Evolutionary conservation across 2,329 filamentous ascomycete species (phyloP).

Genomic region (Didymella lethalis): DNA sequence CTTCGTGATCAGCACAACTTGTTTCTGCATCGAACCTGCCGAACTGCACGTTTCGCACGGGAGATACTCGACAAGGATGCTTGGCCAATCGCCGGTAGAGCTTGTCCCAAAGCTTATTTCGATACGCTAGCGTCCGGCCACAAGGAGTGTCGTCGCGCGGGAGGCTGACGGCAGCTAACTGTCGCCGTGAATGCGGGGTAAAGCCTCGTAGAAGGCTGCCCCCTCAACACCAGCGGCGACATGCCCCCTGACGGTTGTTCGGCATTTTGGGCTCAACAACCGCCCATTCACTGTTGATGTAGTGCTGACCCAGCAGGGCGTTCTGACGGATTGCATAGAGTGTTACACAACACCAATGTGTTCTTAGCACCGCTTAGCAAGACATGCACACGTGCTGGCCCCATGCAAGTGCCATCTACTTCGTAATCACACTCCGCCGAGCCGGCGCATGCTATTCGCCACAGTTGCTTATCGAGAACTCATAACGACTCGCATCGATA

Average conservation of each 20-base stretch:
- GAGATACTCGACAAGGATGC: slow-evolving; percentile 36
- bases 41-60: slow-evolving; percentile 25
- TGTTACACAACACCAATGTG: background rate
- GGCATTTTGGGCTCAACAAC: background rate
- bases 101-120: slow-evolving; percentile 40
- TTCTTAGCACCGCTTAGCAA: slow-evolving; percentile 19
- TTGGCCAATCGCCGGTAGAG: slow-evolving; percentile 34
- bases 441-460: slow-evolving; percentile 17
- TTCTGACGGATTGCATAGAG: slow-evolving; percentile 1
- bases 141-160: slow-evolving; percentile 20
- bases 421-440: slow-evolving; percentile 14
- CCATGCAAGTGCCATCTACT: slow-evolving; percentile 21
- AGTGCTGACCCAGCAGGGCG: background rate
- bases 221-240: background rate
- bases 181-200: slow-evolving; percentile 36
- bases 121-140: slow-evolving; percentile 26
- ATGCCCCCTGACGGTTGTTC: background rate
- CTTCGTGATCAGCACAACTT: slow-evolving; percentile 20
- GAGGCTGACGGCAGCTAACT: slow-evolving; percentile 39
- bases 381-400: slow-evolving; percentile 12
- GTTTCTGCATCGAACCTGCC: slow-evolving; percentile 18
- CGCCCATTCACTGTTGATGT: background rate
- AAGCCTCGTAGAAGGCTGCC: slow-evolving; percentile 6
- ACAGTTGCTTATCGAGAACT: slow-evolving; percentile 22
- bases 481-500: slow-evolving; percentile 12